A percentile compares a stretch with the other conserved stretches of the same genome.
Evolutionary conservation across 805 yeast genomes (phyloP).

Genomic region (Lachancea meyersii): DNA sequence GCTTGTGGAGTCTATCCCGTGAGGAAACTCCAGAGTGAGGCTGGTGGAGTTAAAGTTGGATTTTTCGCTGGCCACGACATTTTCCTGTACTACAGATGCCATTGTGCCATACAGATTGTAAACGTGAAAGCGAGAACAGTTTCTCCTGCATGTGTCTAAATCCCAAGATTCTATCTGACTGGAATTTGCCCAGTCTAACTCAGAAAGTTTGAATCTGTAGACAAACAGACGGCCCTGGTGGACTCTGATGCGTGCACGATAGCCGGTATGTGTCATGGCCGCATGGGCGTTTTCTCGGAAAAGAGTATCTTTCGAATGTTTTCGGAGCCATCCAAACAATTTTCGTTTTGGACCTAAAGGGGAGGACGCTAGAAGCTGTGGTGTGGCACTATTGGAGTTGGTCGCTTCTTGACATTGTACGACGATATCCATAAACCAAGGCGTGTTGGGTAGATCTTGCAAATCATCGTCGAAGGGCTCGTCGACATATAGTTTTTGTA

Average conservation of each 20-base stretch:
- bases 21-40: constrained; percentile 24
- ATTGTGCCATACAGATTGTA: constrained; percentile 25
- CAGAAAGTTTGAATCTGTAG: constrained; percentile 11
- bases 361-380: constrained; percentile 1
- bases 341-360: constrained; percentile 4
- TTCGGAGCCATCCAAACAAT: constrained; percentile 22
- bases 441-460: constrained; percentile 12
- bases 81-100: constrained; percentile 27
- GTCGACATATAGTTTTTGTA: constrained; percentile 20
- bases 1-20: constrained; percentile 19
- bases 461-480: constrained; percentile 23
- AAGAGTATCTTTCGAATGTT: constrained; percentile 13
- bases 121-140: constrained; percentile 16
- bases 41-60: constrained; percentile 13
- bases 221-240: constrained; percentile 27
- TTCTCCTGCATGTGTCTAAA: constrained; percentile 11
- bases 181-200: not conserved
- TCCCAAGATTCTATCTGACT: constrained; percentile 5
- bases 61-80: constrained; percentile 18
- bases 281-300: constrained; percentile 20
- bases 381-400: constrained; percentile 4
- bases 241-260: constrained; percentile 18
- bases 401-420: constrained; percentile 10
- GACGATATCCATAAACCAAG: constrained; percentile 26
- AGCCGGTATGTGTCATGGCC: constrained; percentile 20